Evolutionary conservation across 23 red algal genomes (phyloP), one percentile per base, ranked within the genome.

Genomic region (Gracilaria gracilis): DNA sequence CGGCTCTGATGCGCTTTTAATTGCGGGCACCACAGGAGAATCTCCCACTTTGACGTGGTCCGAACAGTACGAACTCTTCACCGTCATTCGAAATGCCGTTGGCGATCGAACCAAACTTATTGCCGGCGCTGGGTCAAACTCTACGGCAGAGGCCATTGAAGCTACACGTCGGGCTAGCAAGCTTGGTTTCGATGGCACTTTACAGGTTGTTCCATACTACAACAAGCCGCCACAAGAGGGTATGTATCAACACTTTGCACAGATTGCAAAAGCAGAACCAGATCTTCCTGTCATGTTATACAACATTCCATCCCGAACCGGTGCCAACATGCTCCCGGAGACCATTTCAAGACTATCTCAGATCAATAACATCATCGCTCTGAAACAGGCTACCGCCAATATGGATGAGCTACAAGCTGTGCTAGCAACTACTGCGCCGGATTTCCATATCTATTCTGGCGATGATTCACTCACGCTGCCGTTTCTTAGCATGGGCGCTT

Each of bases 191-290:
- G 97, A 99, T 36, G 97, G 89, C 53, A 99, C 97, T 4, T 89
- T 99, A 11, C 97, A 99, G 79, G 97, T 99, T 33, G 97, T 99
- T 37, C 97, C 97, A 8, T 99, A 99, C 79, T 99, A 99, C 74
- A 99, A 99, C 91, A 99, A 99, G 67, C 97, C 97, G 16, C 97
- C 97, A 8, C 97, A 99, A 81, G 89, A 96, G 77, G 97, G 97
- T 17, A 88, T 99, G 28, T 96, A 95, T 57, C 82, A 84, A 51
- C 97, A 99, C 57, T 99, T 99, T 93, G 73, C 83, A n/a, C 70
- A 92, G 50, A 91, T 96, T 79, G 97, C 94, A 36, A 49, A 92
- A 32, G 91, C 89, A 31, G 94, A 94, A 76, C 94, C 97, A 3
- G 97, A 99, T 77, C 81, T 99, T 58, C 97, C 97, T 7, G 82